Base-by-base conservation (phyloP, 2,329 filamentous ascomycete genomes). In the Spiromastix sp. region DNA sequence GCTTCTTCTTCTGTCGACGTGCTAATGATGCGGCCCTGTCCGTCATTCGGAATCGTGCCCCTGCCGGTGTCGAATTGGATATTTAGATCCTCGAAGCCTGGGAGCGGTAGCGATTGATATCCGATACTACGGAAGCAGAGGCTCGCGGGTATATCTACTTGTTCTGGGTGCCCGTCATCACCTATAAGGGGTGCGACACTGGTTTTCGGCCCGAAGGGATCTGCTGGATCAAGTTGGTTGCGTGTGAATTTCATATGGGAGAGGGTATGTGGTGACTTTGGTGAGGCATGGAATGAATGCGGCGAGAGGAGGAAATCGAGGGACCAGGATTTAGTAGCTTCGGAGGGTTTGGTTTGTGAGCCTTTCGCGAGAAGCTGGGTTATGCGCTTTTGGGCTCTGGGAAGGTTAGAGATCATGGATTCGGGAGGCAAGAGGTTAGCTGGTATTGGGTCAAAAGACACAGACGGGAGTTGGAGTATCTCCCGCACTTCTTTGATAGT, bases 401-500 rank as follows among this genome's bases (percentile, higher is more conserved):
- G 80, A 5, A 96, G 67, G n/a, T 66, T 69, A 20, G 77, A 74
- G 25, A 80, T 63, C 36, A 84, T 70, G 1, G 69, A 50, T 10
- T 60, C 54, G 2, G 59, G 55, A 0, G 86, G 85, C 30, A 91
- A 67, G 5, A 93, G 64, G 1, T 70, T 64, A 39, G 64, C 57
- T 36, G 83, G 71, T 18, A 89, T 67, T 2, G 81, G 74, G 36
- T 79, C 70, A 50, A 94, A 93, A 10, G 70, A 71, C 7, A 93
- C 79, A 1, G 65, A 66, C 0, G 76, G 72, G 2, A 96, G 69
- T 32, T 82, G 81, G 62, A 94, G 78, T 3, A 98, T 65, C 59
- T 98, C 91, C 22, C 91, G 77, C 11, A 85, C 65, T 63, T 98
- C 91, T 59, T 95, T 96, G 56, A 94, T 93, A 0, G 89, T 95